Conservation (phyloP, 257 asterid genomes). For the Solanum paucissectum region DNA sequence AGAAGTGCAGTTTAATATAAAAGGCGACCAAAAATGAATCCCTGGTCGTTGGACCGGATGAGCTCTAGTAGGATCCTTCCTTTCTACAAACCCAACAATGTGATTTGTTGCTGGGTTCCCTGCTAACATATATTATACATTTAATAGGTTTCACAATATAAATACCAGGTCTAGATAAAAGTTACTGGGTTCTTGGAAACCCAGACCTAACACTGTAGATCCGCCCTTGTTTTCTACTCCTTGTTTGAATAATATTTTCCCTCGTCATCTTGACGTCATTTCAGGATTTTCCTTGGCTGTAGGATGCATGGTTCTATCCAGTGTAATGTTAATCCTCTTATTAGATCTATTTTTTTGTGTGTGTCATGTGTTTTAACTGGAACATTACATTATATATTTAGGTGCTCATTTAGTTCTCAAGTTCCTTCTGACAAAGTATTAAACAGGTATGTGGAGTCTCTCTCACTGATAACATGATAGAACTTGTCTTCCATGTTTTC, state of each 20-base stretch:
- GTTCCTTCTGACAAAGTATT: neutral
- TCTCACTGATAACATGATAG: slow-evolving; percentile 53
- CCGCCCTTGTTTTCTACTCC: neutral
- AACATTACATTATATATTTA: neutral
- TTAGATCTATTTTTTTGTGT: neutral
- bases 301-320: neutral
- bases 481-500: slow-evolving; percentile 62
- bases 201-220: neutral
- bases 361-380: neutral
- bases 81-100: neutral
- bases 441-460: slow-evolving; percentile 63
- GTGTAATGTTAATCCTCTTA: neutral
- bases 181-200: neutral
- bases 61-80: neutral
- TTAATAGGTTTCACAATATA: neutral
- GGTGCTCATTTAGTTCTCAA: neutral
- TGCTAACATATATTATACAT: neutral
- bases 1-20: neutral
- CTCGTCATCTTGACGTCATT: neutral
- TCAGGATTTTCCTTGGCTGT: neutral
- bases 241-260: neutral
- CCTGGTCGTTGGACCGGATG: neutral
- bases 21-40: neutral
- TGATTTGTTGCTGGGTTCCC: neutral
- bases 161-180: neutral